Base-by-base conservation (phyloP, 768 basidiomycete genomes). In the Kwoniella heveanensis region DNA sequence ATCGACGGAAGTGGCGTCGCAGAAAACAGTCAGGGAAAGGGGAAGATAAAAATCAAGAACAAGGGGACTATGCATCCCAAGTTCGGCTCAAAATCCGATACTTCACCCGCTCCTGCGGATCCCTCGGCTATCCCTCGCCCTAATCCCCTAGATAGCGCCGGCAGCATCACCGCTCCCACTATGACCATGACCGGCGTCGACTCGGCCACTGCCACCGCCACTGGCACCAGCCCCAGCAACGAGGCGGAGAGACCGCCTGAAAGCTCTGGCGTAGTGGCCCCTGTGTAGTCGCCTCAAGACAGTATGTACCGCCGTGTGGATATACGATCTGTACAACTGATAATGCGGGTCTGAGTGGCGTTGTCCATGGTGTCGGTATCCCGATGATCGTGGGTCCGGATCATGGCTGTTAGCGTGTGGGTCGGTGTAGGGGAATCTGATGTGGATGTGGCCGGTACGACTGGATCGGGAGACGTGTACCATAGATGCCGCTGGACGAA, bases 401-500 rank as follows among this genome's bases (percentile, higher is more conserved):
- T 58, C 2, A 48, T 48, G 25, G 30, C 47, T 5, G 15, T 58
- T 15, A 29, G 57, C 7, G 22, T 12, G 27, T 30, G 47, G 44
- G 24, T 24, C n/a, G 29, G 5, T 21, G 37, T 57, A 53, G 47
- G 55, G 54, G 54, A 55, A 37, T 12, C 21, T 27, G 32, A 39
- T 37, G 37, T 39, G 54, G 32, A 55, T 36, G 37, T 39, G 19
- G 36, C 32, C 36, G n/a, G 54, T 24, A 24, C 37, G 24, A 19
- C 24, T 39, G 37, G 37, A 55, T 10, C 32, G 54, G n/a, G 52
- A 53, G 52, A 32, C 27, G 52, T 26, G 32, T 27, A 53, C 52
- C 52, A 53, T 53, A n/a, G n/a, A n/a, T n/a, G n/a, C n/a, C n/a
- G n/a, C n/a, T n/a, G n/a, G n/a, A n/a, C n/a, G n/a, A n/a, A n/a